Evolutionary conservation across 495 filamentous ascomycete genomes (phyloP).

Genomic region (Penicillium desertorum): DNA sequence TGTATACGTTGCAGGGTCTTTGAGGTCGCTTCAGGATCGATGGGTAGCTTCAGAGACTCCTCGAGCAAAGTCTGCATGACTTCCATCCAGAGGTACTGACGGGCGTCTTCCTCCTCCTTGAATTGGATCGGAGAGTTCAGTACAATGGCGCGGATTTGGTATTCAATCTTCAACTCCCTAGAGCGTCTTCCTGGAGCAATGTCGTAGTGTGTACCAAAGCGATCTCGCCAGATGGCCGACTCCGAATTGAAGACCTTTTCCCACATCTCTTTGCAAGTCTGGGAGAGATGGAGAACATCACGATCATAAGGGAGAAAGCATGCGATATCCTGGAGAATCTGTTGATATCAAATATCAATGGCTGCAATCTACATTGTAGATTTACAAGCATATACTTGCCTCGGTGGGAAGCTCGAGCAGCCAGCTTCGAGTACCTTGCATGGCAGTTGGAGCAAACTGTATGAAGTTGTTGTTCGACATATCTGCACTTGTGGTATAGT

Average conservation of each 20-base stretch:
- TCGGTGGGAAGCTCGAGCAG: slow-evolving; percentile 31
- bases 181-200: slow-evolving; percentile 19
- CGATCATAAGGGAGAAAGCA: slow-evolving; percentile 31
- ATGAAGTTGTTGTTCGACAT: not conserved
- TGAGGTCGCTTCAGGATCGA: slow-evolving; percentile 9
- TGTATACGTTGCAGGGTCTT: slow-evolving; percentile 29
- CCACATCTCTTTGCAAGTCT: slow-evolving; percentile 27
- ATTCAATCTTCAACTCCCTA: slow-evolving; percentile 32
- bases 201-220: slow-evolving; percentile 41
- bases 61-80: slow-evolving; percentile 32
- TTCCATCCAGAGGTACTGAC: slow-evolving; percentile 31
- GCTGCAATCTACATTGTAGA: not conserved
- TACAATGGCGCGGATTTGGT: slow-evolving; percentile 33
- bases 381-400: slow-evolving; percentile 11
- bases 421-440: not conserved
- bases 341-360: not conserved
- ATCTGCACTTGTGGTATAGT: not conserved
- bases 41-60: slow-evolving; percentile 19
- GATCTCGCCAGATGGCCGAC: slow-evolving; percentile 35
- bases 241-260: slow-evolving; percentile 19
- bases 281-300: slow-evolving; percentile 34
- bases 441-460: not conserved
- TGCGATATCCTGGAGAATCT: slow-evolving; percentile 46
- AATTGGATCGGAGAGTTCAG: slow-evolving; percentile 25
- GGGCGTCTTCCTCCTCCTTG: slow-evolving; percentile 16